Base-by-base conservation (phyloP, 306 rosid genomes). In the Cucurbita pepo region DNA sequence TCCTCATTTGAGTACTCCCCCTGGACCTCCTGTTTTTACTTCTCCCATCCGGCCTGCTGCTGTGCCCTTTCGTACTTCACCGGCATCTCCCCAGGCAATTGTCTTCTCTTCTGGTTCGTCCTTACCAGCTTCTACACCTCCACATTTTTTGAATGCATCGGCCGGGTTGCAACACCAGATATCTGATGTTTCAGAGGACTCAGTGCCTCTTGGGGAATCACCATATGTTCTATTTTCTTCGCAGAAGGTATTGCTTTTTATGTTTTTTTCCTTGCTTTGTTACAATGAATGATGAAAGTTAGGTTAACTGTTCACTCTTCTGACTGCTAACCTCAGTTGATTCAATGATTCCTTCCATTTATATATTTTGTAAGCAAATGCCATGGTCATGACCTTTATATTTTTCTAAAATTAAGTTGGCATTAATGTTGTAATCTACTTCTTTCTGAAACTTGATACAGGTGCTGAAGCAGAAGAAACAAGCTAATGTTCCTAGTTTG, bases 41-140 rank as follows among this genome's bases (percentile, higher is more conserved):
- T 89, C 92, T 3, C 99, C 99, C 14, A 97, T 94, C n/a, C 85
- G 96, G 45, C 99, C 99, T 0, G 95, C 99, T 10, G 96, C 96
- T 7, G 88, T 87, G 56, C 99, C 99, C 48, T 94, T 91, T 75
- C 96, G 97, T 18, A 85, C 97, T 6, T 91, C 92, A 0, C 99
- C 99, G 4, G 85, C 85, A n/a, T 85, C 95, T 70, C 99, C 99
- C 79, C 99, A 94, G 88, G 97, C 97, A 5, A 76, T 84, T 72
- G 92, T 97, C 62, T 88, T 89, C 79, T 81, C 97, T 70, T 75
- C 92, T 0, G 84, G 72, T 1, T 74, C 89, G 54, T 83, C 95
- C 71, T 77, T 94, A 75, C 92, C 95, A 11, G 77, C 89, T 4
- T 86, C 95, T 37, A 83, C 95, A 1, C 82, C 89, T 10, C 83